These are phyloP conservation scores for Globisporangium takayamanum DNA, from an alignment of 352 stramenopile genomes.

Conservation along the genomic window DNA sequence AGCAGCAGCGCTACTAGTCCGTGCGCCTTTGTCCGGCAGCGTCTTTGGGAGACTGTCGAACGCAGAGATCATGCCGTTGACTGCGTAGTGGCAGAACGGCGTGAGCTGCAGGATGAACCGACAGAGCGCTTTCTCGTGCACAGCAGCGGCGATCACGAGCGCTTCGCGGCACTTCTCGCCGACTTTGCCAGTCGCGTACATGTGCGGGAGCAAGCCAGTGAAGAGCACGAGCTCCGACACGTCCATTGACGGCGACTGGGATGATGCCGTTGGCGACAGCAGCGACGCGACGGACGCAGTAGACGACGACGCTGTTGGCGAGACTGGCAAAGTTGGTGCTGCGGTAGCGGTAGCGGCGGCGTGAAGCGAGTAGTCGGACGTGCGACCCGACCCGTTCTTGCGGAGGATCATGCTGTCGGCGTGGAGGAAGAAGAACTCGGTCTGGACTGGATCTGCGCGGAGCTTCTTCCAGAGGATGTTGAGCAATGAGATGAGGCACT, in stretches of 20 bases:
- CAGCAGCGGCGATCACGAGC: slow-evolving; percentile 67
- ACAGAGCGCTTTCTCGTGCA: slow-evolving; percentile 70
- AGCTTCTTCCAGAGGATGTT: slow-evolving; percentile 86
- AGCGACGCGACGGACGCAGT: not conserved
- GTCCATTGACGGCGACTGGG: slow-evolving; percentile 12
- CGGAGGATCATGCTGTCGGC: slow-evolving; percentile 50
- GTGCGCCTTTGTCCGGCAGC: slow-evolving; percentile 22
- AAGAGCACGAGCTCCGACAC: slow-evolving; percentile 80
- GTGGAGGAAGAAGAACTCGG: slow-evolving; percentile 84
- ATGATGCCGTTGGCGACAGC: not conserved
- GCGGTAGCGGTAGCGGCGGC: too few species aligned
- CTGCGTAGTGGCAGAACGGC: slow-evolving; percentile 83
- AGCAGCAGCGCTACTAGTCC: slow-evolving; percentile 4
- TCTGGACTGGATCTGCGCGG: slow-evolving; percentile 75
- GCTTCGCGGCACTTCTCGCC: slow-evolving; percentile 81
- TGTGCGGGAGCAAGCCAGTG: slow-evolving; percentile 75
- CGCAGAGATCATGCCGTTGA: slow-evolving; percentile 77
- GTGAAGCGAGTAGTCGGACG: too few species aligned
- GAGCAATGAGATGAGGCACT: slow-evolving; percentile 76
- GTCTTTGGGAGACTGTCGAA: slow-evolving; percentile 77
- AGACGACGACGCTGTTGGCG: slow-evolving; percentile 14
- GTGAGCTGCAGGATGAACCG: slow-evolving; percentile 83
- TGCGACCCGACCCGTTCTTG: slow-evolving; percentile 16
- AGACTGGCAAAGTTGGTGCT: too few species aligned
- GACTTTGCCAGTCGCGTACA: slow-evolving; percentile 75